These are phyloP conservation scores for Hymenoscyphus occultus DNA, from an alignment of 2,329 filamentous ascomycete genomes.

Conservation along the genomic window DNA sequence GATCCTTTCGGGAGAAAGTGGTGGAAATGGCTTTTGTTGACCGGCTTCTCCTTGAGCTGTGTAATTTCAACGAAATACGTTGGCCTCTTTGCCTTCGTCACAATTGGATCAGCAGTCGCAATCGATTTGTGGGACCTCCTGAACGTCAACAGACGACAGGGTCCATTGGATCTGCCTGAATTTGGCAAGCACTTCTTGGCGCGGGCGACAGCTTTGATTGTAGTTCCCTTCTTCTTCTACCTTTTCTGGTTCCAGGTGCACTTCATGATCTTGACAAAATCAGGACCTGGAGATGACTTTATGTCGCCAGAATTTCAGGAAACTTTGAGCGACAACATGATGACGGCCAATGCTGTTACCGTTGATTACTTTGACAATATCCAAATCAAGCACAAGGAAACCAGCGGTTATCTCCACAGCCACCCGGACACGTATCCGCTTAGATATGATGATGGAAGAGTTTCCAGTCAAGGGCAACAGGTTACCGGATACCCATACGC, in stretches of 20 bases:
- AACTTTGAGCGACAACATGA: constrained; percentile 89
- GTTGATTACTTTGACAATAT: constrained; percentile 91
- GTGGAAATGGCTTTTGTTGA: constrained; percentile 99
- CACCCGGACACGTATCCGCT: constrained; percentile 86
- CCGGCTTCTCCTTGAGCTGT: constrained; percentile 90
- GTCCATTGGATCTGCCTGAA: constrained; percentile 72
- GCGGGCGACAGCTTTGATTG: constrained; percentile 78
- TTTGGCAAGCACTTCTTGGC: constrained; percentile 90
- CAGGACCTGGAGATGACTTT: constrained; percentile 95
- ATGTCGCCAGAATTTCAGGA: constrained; percentile 99
- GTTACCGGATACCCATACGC: constrained; percentile 98
- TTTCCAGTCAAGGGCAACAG: constrained; percentile 96
- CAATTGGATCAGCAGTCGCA: constrained; percentile 87
- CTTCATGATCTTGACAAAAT: constrained; percentile 82
- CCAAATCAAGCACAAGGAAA: constrained; percentile 92
- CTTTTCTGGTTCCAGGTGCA: constrained; percentile 99
- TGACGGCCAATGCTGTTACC: constrained; percentile 80
- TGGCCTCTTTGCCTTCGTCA: constrained; percentile 93
- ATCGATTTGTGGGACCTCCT: constrained; percentile 96
- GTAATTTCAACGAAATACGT: constrained; percentile 99
- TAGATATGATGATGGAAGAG: constrained; percentile 93
- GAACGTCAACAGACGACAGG: constrained; percentile 80
- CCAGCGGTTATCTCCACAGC: constrained; percentile 92
- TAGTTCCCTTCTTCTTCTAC: constrained; percentile 96
- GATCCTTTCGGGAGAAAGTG: constrained; percentile 89